phyloP scores from a whole-genome alignment of 306 rosid genomes.

The Pyrus betulifolia region DNA sequence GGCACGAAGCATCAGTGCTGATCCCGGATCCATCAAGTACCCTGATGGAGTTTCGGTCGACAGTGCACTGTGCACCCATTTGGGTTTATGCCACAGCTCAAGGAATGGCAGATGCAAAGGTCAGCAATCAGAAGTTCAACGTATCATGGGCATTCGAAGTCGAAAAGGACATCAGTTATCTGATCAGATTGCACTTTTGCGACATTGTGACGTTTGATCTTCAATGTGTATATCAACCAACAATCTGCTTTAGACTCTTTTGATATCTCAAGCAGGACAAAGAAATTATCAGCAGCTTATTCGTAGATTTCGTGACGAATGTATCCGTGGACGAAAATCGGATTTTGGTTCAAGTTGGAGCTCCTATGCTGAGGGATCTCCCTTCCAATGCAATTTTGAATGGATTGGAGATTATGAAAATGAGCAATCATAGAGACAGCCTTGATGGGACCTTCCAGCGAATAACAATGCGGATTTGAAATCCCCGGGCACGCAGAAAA shows the following conservation, averaged over 20 bases:
- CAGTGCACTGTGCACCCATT: conserved; percentile 32
- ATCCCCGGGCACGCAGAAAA: neutral
- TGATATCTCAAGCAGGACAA: conserved; percentile 28
- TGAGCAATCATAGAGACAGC: conserved; percentile 17
- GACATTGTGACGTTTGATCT: conserved; percentile 27
- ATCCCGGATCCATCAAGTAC: conserved; percentile 21
- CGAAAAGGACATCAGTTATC: conserved; percentile 19
- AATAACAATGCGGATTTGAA: conserved; percentile 9
- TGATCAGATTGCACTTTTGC: conserved; percentile 31
- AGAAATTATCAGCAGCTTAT: conserved; percentile 23
- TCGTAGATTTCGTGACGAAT: conserved; percentile 18
- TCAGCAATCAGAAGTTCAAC: conserved; percentile 27
- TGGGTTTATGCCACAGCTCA: conserved; percentile 36
- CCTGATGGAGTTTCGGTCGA: conserved; percentile 19
- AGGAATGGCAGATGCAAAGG: conserved; percentile 35
- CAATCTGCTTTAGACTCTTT: conserved; percentile 24
- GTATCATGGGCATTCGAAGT: conserved; percentile 34
- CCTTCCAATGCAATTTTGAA: conserved; percentile 32
- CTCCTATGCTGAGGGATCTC: conserved; percentile 11
- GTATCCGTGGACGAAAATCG: conserved; percentile 2
- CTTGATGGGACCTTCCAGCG: conserved; percentile 10
- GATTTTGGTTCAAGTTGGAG: conserved; percentile 35
- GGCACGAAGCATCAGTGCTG: conserved; percentile 11
- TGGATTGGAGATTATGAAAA: conserved; percentile 36
- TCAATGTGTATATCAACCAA: conserved; percentile 31